Percentiles rank a stretch among this genome's conserved stretches.
Conservation (phyloP, 2,329 filamentous ascomycete genomes). For the Cercospora zeae-maydis region DNA sequence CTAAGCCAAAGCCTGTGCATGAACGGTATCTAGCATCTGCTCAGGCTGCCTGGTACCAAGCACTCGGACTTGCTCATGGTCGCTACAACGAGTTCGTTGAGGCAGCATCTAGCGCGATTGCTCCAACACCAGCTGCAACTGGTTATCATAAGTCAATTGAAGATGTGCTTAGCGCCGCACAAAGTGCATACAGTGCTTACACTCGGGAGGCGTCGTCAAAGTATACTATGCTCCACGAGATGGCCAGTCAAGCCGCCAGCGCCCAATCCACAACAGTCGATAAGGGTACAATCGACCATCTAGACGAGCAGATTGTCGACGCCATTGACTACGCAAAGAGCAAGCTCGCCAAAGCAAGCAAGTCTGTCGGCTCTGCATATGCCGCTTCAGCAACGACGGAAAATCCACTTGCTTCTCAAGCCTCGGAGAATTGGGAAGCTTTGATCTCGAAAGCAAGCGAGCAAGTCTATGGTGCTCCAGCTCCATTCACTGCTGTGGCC, state of each 20-base stretch:
- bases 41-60: constrained; percentile 71
- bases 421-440: constrained; percentile 61
- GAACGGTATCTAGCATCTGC: constrained; percentile 56
- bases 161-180: constrained; percentile 49
- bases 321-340: constrained; percentile 34
- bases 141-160: constrained; percentile 66
- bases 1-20: constrained; percentile 58
- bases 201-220: constrained; percentile 34
- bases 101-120: constrained; percentile 67
- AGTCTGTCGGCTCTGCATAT: constrained; percentile 45
- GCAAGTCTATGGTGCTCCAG: constrained; percentile 66
- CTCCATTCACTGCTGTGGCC: constrained; percentile 46
- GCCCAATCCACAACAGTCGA: constrained; percentile 25
- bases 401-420: constrained; percentile 54
- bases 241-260: constrained; percentile 19
- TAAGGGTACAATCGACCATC: constrained; percentile 30
- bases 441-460: constrained; percentile 63
- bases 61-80: constrained; percentile 72
- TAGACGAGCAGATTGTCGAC: constrained; percentile 32
- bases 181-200: constrained; percentile 37
- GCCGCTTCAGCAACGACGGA: constrained; percentile 46
- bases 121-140: constrained; percentile 60
- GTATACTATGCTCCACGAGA: constrained; percentile 25
- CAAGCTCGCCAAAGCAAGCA: constrained; percentile 49
- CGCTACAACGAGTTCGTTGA: constrained; percentile 72